Evolutionary conservation across 129 eudicot species (phyloP).

Genomic region (Helianthus annuus): DNA sequence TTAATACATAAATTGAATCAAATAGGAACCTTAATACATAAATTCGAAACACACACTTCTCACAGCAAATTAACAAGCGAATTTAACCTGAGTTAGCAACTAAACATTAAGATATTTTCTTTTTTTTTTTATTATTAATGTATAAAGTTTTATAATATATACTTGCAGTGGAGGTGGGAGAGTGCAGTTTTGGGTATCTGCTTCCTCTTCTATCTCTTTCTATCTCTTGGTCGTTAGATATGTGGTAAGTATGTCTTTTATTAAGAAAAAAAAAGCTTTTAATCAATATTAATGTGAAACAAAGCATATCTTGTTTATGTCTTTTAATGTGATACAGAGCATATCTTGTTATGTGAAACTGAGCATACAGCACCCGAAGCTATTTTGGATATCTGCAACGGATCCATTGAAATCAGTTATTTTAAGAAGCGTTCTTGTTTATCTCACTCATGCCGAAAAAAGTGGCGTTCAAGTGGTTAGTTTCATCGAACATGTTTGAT

Average conservation of each 20-base stretch:
- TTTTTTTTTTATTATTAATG: neutral
- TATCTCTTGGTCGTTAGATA: constrained; percentile 65
- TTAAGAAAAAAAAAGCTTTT: neutral
- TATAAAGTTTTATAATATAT: neutral
- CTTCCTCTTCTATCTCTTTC: constrained; percentile 82
- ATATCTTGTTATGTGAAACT: constrained; percentile 22
- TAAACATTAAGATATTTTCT: neutral
- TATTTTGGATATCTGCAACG: constrained; percentile 91
- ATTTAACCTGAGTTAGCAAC: neutral
- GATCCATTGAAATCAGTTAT: constrained; percentile 88
- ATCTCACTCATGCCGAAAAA: constrained; percentile 85
- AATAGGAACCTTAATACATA: too few relatives aligned
- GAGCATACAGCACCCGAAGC: constrained; percentile 66
- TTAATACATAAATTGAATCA: too few relatives aligned
- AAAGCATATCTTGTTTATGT: neutral
- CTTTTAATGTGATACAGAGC: too few relatives aligned
- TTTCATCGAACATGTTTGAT: neutral
- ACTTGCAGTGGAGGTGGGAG: constrained; percentile 98
- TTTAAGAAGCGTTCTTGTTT: constrained; percentile 76
- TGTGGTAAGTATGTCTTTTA: constrained; percentile 50
- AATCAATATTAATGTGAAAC: neutral
- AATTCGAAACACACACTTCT: too few relatives aligned
- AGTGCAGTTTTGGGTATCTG: constrained; percentile 77
- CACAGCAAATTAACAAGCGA: too few relatives aligned
- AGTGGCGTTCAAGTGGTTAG: constrained; percentile 94